These are phyloP conservation scores for Tephrocybe sp. DNA, from an alignment of 768 basidiomycete species.

Conservation along the genomic window DNA sequence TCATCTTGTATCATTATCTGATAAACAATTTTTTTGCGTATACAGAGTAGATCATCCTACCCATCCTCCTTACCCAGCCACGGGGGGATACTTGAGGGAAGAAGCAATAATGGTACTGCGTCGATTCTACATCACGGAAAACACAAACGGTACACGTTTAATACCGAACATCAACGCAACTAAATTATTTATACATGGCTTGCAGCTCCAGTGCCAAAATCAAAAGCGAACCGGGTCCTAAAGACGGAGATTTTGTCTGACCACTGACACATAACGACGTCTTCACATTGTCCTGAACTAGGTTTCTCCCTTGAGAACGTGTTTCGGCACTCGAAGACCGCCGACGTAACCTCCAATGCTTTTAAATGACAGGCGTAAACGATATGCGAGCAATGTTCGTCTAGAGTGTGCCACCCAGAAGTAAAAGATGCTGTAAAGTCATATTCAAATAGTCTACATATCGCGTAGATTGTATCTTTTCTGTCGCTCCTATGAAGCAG, in stretches of 20 bases:
- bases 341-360: too few species aligned
- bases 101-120: constrained; percentile 87
- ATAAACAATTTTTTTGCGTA: background rate
- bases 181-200: constrained; percentile 10
- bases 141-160: constrained; percentile 67
- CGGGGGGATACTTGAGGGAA: constrained; percentile 75
- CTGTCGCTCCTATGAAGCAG: too few species aligned
- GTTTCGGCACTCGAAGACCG: too few species aligned
- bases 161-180: background rate
- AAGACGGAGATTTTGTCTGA: constrained; percentile 71
- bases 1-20: background rate
- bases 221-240: constrained; percentile 80
- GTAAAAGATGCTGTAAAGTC: too few species aligned
- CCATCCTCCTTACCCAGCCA: constrained; percentile 74
- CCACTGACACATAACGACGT: too few species aligned
- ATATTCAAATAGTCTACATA: too few species aligned
- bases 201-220: constrained; percentile 86
- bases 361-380: too few species aligned
- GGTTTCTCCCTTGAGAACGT: too few species aligned
- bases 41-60: constrained; percentile 67
- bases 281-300: too few species aligned
- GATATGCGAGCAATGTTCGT: too few species aligned
- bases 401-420: too few species aligned
- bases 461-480: too few species aligned
- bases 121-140: constrained; percentile 91